These are phyloP conservation scores for Apium graveolens DNA, from an alignment of 129 eudicot species.

Conservation along the genomic window DNA sequence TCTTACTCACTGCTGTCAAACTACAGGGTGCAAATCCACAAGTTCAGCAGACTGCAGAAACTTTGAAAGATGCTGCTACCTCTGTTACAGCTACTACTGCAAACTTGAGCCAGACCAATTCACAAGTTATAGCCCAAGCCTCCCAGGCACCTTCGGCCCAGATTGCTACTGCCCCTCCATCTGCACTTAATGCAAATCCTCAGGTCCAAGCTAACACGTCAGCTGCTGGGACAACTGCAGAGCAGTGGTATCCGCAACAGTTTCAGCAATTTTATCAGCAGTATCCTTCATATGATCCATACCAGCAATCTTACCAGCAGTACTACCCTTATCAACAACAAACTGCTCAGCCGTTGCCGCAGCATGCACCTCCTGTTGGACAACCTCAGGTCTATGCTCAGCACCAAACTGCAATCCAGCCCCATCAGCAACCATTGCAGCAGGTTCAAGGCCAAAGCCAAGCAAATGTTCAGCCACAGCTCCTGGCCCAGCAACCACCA, in stretches of 20 bases:
- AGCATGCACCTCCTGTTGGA: background rate
- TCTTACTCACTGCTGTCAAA: background rate
- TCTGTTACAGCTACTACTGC: slow-evolving; percentile 31
- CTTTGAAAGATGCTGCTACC: slow-evolving; percentile 35
- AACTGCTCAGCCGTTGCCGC: slow-evolving; percentile 29
- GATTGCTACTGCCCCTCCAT: slow-evolving; percentile 3
- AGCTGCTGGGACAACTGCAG: slow-evolving; percentile 45
- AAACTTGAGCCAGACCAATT: slow-evolving; percentile 31
- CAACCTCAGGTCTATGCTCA: slow-evolving; percentile 30
- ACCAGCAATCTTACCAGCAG: slow-evolving; percentile 36
- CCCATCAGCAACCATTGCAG: slow-evolving; percentile 10
- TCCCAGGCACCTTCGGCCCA: slow-evolving; percentile 19
- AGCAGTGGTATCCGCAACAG: slow-evolving; percentile 64
- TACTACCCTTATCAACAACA: slow-evolving; percentile 66
- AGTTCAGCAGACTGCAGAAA: slow-evolving; percentile 36
- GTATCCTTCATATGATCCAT: slow-evolving; percentile 73
- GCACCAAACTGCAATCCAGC: slow-evolving; percentile 21
- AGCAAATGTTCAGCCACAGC: slow-evolving; percentile 16
- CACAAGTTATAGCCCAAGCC: slow-evolving; percentile 10
- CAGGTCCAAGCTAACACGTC: slow-evolving; percentile 32
- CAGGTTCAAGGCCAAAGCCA: slow-evolving; percentile 15
- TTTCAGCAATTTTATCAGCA: slow-evolving; percentile 81
- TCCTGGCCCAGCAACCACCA: slow-evolving; percentile 8
- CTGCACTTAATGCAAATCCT: slow-evolving; percentile 14
- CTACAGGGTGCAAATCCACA: slow-evolving; percentile 63